Evolutionary conservation across 176 grass and related monocot species (phyloP).

Genomic region (Oryza coarctata): DNA sequence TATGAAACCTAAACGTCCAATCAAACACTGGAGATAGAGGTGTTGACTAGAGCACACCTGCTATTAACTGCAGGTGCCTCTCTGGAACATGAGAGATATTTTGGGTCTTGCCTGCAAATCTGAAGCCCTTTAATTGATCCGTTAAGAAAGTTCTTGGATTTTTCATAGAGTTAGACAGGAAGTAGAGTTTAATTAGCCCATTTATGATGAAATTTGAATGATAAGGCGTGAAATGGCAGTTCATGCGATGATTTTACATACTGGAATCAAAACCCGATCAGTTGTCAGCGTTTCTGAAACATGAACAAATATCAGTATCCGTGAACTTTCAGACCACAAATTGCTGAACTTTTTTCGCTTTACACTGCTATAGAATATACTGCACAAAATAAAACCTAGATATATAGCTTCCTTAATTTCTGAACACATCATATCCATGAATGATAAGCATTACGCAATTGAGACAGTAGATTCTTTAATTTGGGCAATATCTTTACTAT

Average conservation of each 20-base stretch:
- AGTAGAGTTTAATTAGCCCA: background rate
- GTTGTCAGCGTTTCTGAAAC: background rate
- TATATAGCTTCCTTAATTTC: background rate
- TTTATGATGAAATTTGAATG: background rate
- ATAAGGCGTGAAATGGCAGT: background rate
- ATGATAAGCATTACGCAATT: background rate
- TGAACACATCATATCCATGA: background rate
- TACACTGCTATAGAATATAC: background rate
- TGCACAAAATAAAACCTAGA: background rate
- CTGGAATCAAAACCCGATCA: background rate
- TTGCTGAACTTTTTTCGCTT: background rate
- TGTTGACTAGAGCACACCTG: slow-evolving; percentile 40
- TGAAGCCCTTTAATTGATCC: background rate
- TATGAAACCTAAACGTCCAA: slow-evolving; percentile 47
- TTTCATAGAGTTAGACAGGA: background rate
- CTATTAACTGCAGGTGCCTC: slow-evolving; percentile 20
- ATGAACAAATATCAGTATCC: background rate
- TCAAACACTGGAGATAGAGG: slow-evolving; percentile 25
- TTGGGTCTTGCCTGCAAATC: background rate
- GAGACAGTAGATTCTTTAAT: background rate
- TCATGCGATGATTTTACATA: background rate
- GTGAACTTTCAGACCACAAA: background rate
- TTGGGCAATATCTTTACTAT: background rate
- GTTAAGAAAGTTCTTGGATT: background rate
- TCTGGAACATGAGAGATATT: background rate